phyloP scores from a whole-genome alignment of 2,329 filamentous ascomycete genomes.

The Paracoccidioides brasiliensis region DNA sequence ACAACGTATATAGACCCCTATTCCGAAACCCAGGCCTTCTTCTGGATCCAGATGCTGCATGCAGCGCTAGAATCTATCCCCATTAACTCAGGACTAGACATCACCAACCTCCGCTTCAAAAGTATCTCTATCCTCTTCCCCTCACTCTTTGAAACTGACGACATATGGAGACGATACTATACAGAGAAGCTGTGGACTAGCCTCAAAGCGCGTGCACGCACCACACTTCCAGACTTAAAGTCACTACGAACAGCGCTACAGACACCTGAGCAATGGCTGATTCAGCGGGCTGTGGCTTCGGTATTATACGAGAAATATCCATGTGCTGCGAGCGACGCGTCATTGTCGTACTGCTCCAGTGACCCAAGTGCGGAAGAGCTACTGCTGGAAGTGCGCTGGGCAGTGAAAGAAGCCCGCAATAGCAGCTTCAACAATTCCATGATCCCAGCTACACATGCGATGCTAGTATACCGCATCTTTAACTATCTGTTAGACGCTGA shows the following conservation, averaged over 20 bases:
- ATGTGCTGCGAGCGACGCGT: background rate
- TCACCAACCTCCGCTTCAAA: slow-evolving; percentile 4
- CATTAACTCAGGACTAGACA: background rate
- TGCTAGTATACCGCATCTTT: background rate
- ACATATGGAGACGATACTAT: slow-evolving; percentile 21
- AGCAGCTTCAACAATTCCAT: background rate
- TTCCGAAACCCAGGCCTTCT: slow-evolving; percentile 3
- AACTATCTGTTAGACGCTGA: background rate
- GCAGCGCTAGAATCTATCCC: slow-evolving; percentile 1
- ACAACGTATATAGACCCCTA: background rate
- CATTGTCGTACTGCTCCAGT: background rate
- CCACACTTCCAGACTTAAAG: slow-evolving; percentile 17
- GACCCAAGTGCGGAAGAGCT: background rate
- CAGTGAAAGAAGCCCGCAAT: background rate
- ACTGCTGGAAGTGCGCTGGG: background rate
- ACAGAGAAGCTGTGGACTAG: slow-evolving; percentile 15
- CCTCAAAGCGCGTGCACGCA: slow-evolving; percentile 17
- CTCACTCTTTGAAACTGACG: slow-evolving; percentile 8
- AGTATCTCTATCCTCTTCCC: slow-evolving; percentile 15
- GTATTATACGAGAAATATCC: background rate
- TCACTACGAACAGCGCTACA: slow-evolving; percentile 16
- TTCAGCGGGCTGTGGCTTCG: background rate
- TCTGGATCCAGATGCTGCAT: slow-evolving; percentile 3
- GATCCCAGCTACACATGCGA: background rate
- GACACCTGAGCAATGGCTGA: background rate